Conservation (phyloP, 371 early-diverging fungal genomes). For the Phascolomyces articulosus region DNA sequence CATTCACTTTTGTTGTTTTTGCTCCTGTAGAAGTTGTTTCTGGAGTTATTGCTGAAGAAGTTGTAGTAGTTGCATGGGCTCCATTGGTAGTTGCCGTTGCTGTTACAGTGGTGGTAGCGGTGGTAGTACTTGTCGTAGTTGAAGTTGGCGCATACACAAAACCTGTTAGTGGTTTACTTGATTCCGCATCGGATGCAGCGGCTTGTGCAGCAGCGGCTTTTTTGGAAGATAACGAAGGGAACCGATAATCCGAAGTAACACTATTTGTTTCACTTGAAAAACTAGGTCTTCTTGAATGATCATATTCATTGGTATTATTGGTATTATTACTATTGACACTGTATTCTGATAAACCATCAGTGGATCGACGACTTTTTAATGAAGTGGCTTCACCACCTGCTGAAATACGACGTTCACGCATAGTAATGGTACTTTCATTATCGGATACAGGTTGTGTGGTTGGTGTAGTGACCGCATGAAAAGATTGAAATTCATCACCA, state of each 20-base stretch:
- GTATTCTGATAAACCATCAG: constrained; percentile 1
- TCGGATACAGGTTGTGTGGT: neutral
- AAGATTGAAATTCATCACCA: constrained; percentile 13
- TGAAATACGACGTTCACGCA: constrained; percentile 6
- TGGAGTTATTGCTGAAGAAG: neutral
- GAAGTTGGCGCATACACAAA: constrained; percentile 39
- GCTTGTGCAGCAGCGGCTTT: constrained; percentile 4
- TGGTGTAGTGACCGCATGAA: neutral
- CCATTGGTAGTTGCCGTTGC: neutral
- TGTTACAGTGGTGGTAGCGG: neutral
- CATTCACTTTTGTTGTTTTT: too few species aligned
- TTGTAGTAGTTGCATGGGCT: neutral
- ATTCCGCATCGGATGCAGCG: constrained; percentile 5
- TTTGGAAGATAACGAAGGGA: constrained; percentile 13
- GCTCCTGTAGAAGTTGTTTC: neutral
- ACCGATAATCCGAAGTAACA: constrained; percentile 10
- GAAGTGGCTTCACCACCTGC: neutral
- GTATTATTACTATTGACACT: constrained; percentile 4
- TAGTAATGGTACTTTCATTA: constrained; percentile 3
- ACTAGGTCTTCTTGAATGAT: constrained; percentile 9
- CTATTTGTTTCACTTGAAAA: constrained; percentile 14
- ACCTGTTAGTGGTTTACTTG: constrained; percentile 15
- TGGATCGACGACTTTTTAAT: constrained; percentile 1
- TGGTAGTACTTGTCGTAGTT: neutral
- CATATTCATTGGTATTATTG: neutral